Evolutionary conservation across 352 stramenopile species (phyloP).

Genomic region (Vaucheria bursata): DNA sequence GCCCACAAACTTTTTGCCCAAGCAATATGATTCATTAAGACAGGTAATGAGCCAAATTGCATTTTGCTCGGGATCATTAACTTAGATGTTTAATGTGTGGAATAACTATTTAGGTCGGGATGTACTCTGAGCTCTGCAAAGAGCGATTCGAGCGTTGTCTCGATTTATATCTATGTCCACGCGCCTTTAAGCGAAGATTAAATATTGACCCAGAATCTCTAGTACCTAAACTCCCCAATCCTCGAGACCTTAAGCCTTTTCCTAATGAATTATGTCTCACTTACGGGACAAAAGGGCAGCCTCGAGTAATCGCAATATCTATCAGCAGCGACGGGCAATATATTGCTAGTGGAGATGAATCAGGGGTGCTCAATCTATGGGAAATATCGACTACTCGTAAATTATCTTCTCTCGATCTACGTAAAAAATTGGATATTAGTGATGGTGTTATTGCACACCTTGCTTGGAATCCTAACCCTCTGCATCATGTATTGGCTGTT

Average conservation of each 20-base stretch:
- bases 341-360: constrained; percentile 84
- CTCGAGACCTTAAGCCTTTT: constrained; percentile 93
- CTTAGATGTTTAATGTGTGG: neutral
- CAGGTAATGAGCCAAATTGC: constrained; percentile 15
- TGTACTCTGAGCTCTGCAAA: constrained; percentile 89
- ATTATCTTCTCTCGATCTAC: neutral
- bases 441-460: constrained; percentile 68
- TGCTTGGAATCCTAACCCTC: constrained; percentile 91
- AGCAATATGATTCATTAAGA: constrained; percentile 86
- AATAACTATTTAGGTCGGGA: constrained; percentile 82
- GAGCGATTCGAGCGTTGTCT: constrained; percentile 99
- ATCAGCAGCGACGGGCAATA: constrained; percentile 94
- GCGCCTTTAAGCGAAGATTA: constrained; percentile 82
- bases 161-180: constrained; percentile 96
- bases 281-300: constrained; percentile 73
- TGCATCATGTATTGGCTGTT: constrained; percentile 87
- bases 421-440: too few species aligned
- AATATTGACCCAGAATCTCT: constrained; percentile 93
- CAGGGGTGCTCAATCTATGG: constrained; percentile 86
- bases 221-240: constrained; percentile 88
- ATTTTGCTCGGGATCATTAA: constrained; percentile 42
- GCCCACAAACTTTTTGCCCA: constrained; percentile 91
- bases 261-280: constrained; percentile 78
- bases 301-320: constrained; percentile 71
- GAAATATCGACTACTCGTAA: constrained; percentile 60